phyloP scores from a whole-genome alignment of 2,329 filamentous ascomycete genomes.

The Pseudogymnoascus pannorum region DNA sequence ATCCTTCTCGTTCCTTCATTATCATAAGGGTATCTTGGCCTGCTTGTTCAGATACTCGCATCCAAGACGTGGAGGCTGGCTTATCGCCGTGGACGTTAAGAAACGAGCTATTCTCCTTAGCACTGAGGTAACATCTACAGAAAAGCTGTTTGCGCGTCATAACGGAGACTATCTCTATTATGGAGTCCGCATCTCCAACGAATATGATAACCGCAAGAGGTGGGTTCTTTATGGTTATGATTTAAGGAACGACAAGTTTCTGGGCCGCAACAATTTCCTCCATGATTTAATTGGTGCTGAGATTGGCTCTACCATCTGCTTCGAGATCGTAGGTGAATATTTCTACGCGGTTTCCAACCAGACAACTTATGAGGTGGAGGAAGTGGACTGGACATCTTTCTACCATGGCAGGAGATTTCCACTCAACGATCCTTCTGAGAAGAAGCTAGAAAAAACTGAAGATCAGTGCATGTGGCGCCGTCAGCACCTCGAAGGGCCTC shows the following conservation, averaged over 20 bases:
- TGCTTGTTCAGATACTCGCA: conserved; percentile 45
- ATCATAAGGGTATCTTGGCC: conserved; percentile 48
- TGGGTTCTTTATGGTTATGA: conserved; percentile 55
- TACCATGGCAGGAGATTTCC: conserved; percentile 62
- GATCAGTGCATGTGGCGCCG: conserved; percentile 53
- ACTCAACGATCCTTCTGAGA: conserved; percentile 38
- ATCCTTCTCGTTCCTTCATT: conserved; percentile 49
- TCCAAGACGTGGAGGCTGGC: conserved; percentile 37
- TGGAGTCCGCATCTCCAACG: conserved; percentile 52
- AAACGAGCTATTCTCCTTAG: conserved; percentile 35
- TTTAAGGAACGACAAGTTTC: conserved; percentile 35
- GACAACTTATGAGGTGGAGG: conserved; percentile 52
- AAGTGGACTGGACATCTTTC: conserved; percentile 60
- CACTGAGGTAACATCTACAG: conserved; percentile 37
- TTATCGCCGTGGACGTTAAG: conserved; percentile 44
- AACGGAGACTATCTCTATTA: conserved; percentile 54
- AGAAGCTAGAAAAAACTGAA: conserved; percentile 35
- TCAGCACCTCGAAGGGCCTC: conserved; percentile 60
- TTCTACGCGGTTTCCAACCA: conserved; percentile 67
- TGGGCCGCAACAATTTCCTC: conserved; percentile 42
- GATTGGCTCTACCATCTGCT: conserved; percentile 60
- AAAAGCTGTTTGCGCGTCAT: conserved; percentile 62
- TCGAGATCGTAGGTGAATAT: conserved; percentile 58
- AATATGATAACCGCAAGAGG: conserved; percentile 47
- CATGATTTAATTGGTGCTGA: conserved; percentile 55